Evolutionary conservation across 2,329 filamentous ascomycete species (phyloP).

Genomic region (Diaporthe vexans): DNA sequence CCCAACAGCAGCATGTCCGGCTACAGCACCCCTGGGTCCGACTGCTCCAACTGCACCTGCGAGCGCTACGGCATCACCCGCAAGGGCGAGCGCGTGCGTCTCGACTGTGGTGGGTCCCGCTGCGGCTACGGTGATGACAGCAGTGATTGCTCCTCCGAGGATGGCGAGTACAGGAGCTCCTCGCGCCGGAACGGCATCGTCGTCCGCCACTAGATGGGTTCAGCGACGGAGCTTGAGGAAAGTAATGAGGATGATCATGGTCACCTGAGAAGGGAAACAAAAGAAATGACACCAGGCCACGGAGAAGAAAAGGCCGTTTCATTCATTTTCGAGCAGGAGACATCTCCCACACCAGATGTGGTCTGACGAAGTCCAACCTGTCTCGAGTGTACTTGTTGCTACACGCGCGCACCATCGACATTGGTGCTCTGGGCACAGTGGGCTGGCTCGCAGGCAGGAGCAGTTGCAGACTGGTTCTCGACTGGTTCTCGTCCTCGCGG

Average conservation of each 20-base stretch:
- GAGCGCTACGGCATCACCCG: constrained; percentile 97
- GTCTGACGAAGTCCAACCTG: constrained; percentile 45
- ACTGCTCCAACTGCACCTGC: constrained; percentile 87
- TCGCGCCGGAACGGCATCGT: constrained; percentile 76
- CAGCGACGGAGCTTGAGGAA: constrained; percentile 42
- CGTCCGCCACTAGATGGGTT: constrained; percentile 56
- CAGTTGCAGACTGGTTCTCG: constrained; percentile 40
- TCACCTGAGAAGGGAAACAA: constrained; percentile 46
- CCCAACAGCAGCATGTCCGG: constrained; percentile 81
- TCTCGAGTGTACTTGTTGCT: constrained; percentile 50
- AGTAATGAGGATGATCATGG: constrained; percentile 48
- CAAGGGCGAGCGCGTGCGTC: constrained; percentile 91
- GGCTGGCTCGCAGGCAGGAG: constrained; percentile 42
- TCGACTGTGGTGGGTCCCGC: constrained; percentile 91
- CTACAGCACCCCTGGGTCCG: constrained; percentile 84
- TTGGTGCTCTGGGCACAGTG: constrained; percentile 48
- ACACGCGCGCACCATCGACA: constrained; percentile 49
- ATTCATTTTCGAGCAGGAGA: constrained; percentile 50
- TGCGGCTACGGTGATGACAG: constrained; percentile 85
- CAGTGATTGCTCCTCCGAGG: constrained; percentile 78
- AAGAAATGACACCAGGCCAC: constrained; percentile 42
- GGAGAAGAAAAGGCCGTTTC: constrained; percentile 47
- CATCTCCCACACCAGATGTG: constrained; percentile 42
- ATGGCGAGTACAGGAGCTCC: constrained; percentile 70
- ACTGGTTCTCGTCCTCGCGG: not conserved